Base-by-base conservation (phyloP, 306 rosid genomes). In the Acmispon strigosus region DNA sequence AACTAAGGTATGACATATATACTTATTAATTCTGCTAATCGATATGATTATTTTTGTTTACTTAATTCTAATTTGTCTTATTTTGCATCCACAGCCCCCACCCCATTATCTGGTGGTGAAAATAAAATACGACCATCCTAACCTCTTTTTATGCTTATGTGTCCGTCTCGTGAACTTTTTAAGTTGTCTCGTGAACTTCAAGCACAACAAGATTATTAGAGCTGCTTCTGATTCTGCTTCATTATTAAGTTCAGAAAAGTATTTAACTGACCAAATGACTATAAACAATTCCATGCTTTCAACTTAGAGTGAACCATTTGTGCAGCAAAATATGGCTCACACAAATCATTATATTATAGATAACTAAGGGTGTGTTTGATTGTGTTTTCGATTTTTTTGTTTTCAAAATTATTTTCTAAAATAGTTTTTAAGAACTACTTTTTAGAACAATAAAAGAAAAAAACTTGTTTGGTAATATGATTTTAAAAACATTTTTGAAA, bases 101-200 rank as follows among this genome's bases (percentile, higher is more conserved):
- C 11, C 2, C 52, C 2, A 10, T n/a, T 66, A 8, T n/a, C n/a
- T 32, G 55, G 71, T 58, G 76, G 17, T 71, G 67, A 39, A 16
- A 8, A 44, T 7, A 45, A 43, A 37, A 56, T 13, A 39, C 43
- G 74, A 60, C 62, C 79, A 69, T 84, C 77, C 37, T 54, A 80
- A 83, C 85, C 80, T 78, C 72, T 36, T 78, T 63, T 80, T 73
- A 85, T 81, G 76, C 47, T 70, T 56, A 13, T 53, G 73, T 68
- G 78, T 82, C 70, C 68, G 72, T 85, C 91, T 81, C 89, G 92
- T 85, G 92, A 85, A 77, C 88, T 32, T 32, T 27, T 32, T 32
- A 32, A 32, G 37, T 32, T 32, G 74, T 85, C 91, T 81, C 89
- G 92, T 85, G 92, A 85, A 77, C 88, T 64, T 27, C 41, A 63